Conservation (phyloP, 2,329 filamentous ascomycete species). For the Diaporthe sp. region DNA sequence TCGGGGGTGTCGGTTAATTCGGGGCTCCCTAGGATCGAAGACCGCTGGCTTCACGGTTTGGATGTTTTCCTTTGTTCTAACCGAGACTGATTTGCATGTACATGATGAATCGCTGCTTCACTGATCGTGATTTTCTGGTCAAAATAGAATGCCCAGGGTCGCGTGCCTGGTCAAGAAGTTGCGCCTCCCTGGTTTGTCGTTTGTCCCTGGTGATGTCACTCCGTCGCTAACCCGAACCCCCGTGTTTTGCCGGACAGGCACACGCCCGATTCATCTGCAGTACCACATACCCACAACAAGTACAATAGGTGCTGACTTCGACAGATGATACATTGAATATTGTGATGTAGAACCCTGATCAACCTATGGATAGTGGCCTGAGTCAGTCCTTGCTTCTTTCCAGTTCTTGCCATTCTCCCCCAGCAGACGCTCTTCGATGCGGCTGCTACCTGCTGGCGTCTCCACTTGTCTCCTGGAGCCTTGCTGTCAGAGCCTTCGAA, state of each 20-base stretch:
- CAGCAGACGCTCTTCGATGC: too few relatives aligned
- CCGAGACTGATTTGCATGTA: too few relatives aligned
- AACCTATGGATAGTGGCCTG: too few relatives aligned
- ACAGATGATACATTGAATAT: too few relatives aligned
- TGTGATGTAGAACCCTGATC: too few relatives aligned
- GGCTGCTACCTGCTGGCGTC: too few relatives aligned
- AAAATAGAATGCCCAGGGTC: background rate
- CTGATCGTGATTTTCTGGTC: background rate
- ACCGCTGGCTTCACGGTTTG: background rate
- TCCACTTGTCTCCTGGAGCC: too few relatives aligned
- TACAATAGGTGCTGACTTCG: background rate
- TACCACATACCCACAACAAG: background rate
- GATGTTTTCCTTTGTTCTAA: background rate
- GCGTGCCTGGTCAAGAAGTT: constrained; percentile 1
- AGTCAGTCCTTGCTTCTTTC: too few relatives aligned
- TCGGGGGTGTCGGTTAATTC: background rate
- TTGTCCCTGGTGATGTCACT: constrained; percentile 30
- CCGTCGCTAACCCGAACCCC: background rate
- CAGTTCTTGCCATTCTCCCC: too few relatives aligned
- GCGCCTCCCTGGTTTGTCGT: background rate
- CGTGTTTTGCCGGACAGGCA: background rate
- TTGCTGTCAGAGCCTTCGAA: too few relatives aligned
- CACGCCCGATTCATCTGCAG: background rate
- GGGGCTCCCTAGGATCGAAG: background rate
- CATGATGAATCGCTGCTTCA: background rate